These are phyloP conservation scores for Lithospermum erythrorhizon DNA, from an alignment of 257 asterid species.

Conservation along the genomic window DNA sequence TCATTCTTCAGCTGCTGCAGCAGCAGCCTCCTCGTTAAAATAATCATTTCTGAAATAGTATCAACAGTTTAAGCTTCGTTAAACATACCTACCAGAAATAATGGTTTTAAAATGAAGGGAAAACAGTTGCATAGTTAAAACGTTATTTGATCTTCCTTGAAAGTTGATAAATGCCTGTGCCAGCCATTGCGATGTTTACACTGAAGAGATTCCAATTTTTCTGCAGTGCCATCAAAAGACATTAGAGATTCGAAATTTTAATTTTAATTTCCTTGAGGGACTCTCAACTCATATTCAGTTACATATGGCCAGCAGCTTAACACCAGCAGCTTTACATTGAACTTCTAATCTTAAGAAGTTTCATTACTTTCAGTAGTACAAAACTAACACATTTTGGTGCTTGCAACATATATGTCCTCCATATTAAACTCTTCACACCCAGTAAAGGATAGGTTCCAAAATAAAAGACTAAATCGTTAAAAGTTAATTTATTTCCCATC, in stretches of 20 bases:
- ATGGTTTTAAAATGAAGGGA: background rate
- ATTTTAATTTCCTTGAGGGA: background rate
- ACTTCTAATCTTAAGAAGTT: too few relatives aligned
- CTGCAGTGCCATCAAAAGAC: background rate
- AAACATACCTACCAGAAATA: background rate
- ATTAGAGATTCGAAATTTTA: background rate
- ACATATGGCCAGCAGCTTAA: background rate
- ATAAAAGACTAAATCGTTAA: too few relatives aligned
- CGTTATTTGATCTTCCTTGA: slow-evolving; percentile 8
- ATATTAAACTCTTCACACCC: too few relatives aligned
- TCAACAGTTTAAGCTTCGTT: background rate
- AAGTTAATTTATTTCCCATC: too few relatives aligned
- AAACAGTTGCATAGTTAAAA: background rate
- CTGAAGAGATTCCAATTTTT: slow-evolving; percentile 14
- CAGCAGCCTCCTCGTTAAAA: slow-evolving; percentile 33
- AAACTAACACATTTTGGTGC: too few relatives aligned
- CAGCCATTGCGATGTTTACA: slow-evolving; percentile 10
- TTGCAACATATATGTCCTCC: too few relatives aligned
- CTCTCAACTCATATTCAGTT: background rate
- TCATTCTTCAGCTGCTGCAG: slow-evolving; percentile 39
- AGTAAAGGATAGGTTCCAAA: too few relatives aligned
- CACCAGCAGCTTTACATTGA: too few relatives aligned
- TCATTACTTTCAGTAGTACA: too few relatives aligned
- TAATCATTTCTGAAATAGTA: slow-evolving; percentile 37
- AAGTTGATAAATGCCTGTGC: slow-evolving; percentile 10